phyloP scores from a whole-genome alignment of 495 filamentous ascomycete genomes.

The Aspergillus mulundensis region DNA sequence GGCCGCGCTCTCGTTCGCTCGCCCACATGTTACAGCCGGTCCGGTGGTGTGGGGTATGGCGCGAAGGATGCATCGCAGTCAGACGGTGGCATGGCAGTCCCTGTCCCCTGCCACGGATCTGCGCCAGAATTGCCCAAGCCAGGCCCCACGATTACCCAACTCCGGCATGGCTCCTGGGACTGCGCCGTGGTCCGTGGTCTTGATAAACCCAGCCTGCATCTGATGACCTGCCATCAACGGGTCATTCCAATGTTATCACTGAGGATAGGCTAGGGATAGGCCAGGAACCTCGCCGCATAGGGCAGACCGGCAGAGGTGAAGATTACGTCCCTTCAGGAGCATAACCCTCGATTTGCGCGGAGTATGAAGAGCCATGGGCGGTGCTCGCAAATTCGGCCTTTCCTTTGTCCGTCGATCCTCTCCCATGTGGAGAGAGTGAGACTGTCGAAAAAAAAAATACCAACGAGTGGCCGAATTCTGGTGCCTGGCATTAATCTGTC shows the following conservation, averaged over 20 bases:
- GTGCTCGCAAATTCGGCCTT: background rate
- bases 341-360: background rate
- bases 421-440: background rate
- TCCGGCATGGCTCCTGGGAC: conserved; percentile 6
- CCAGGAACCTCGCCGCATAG: background rate
- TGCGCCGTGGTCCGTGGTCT: background rate
- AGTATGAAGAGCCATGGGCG: background rate
- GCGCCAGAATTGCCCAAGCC: conserved; percentile 21
- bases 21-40: background rate
- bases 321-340: background rate
- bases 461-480: background rate
- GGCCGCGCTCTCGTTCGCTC: background rate
- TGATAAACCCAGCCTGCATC: background rate
- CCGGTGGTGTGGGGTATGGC: conserved; percentile 9
- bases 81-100: background rate
- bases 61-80: background rate
- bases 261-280: background rate
- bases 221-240: background rate
- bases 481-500: conserved; percentile 1
- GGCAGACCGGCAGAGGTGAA: background rate
- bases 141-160: conserved; percentile 20
- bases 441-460: background rate
- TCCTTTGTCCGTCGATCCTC: background rate
- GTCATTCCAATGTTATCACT: background rate
- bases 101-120: conserved; percentile 13